These are phyloP conservation scores for Populus trichocarpa DNA, from an alignment of 441 rosid genomes.

Conservation along the genomic window DNA sequence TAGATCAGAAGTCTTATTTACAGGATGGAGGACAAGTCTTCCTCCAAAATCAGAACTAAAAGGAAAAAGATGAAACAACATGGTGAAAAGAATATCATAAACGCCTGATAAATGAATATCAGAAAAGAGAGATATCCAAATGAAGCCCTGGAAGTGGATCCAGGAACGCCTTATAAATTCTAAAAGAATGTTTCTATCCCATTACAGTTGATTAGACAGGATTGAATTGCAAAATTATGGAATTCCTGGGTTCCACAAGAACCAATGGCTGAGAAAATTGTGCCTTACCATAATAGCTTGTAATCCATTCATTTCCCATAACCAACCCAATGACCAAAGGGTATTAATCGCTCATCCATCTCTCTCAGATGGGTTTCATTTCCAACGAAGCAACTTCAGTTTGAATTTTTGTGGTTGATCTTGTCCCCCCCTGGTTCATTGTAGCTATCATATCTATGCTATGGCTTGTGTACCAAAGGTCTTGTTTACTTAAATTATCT, in stretches of 20 bases:
- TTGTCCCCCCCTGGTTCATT: neutral
- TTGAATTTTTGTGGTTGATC: neutral
- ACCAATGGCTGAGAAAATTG: neutral
- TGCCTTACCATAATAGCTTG: neutral
- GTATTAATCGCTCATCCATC: neutral
- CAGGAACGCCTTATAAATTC: neutral
- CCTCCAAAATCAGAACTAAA: neutral
- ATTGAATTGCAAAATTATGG: neutral
- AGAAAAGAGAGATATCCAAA: neutral
- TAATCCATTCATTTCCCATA: neutral
- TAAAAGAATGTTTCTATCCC: neutral
- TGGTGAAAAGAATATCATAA: neutral
- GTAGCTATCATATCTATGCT: neutral
- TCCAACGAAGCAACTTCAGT: neutral
- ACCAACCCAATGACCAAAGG: neutral
- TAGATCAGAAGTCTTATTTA: neutral
- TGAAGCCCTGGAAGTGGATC: neutral
- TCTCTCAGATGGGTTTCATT: neutral
- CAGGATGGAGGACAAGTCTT: neutral
- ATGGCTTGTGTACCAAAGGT: neutral
- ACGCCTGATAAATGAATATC: neutral
- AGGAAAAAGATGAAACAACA: neutral
- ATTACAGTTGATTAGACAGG: neutral
- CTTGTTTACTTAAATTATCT: neutral
- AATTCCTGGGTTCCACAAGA: neutral